Evolutionary conservation across 441 rosid species (phyloP).

Genomic region (Pelargonium myrrhifolium): DNA sequence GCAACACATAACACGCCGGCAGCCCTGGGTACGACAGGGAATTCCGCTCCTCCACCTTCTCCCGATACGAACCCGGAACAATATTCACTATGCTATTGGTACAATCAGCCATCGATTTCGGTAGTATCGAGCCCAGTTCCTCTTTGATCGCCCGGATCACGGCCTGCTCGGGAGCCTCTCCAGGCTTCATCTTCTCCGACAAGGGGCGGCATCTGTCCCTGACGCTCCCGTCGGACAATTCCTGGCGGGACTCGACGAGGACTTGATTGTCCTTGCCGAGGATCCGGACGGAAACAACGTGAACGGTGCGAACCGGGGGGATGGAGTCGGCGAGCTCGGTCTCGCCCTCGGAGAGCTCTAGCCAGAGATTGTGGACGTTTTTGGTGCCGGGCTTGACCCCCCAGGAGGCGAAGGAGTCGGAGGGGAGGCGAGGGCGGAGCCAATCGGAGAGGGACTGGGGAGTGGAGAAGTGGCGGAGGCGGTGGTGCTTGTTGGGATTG

Average conservation of each 20-base stretch:
- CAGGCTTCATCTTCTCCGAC: constrained; percentile 89
- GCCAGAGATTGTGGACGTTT: constrained; percentile 92
- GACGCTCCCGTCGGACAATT: constrained; percentile 63
- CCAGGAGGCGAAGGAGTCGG: constrained; percentile 79
- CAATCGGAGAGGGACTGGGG: constrained; percentile 84
- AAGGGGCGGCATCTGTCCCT: constrained; percentile 60
- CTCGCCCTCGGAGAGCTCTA: constrained; percentile 79
- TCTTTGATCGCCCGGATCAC: constrained; percentile 61
- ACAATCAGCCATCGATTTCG: constrained; percentile 14
- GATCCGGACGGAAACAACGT: constrained; percentile 52
- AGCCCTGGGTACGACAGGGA: constrained; percentile 72
- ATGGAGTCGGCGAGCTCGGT: constrained; percentile 55
- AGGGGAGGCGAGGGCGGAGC: constrained; percentile 69
- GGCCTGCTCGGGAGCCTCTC: constrained; percentile 55
- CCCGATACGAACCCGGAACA: constrained; percentile 47
- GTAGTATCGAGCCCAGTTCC: constrained; percentile 58
- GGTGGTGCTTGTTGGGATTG: constrained; percentile 21
- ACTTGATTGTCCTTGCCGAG: constrained; percentile 29
- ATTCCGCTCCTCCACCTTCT: constrained; percentile 60
- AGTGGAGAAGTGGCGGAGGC: constrained; percentile 30
- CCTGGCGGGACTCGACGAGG: constrained; percentile 69
- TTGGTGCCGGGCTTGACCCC: constrained; percentile 87
- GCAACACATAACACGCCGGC: constrained; percentile 65
- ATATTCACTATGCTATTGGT: constrained; percentile 29
- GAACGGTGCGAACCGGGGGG: constrained; percentile 70